Evolutionary conservation across 2,329 filamentous ascomycete species (phyloP).

Genomic region (Hirsutella thompsonii): DNA sequence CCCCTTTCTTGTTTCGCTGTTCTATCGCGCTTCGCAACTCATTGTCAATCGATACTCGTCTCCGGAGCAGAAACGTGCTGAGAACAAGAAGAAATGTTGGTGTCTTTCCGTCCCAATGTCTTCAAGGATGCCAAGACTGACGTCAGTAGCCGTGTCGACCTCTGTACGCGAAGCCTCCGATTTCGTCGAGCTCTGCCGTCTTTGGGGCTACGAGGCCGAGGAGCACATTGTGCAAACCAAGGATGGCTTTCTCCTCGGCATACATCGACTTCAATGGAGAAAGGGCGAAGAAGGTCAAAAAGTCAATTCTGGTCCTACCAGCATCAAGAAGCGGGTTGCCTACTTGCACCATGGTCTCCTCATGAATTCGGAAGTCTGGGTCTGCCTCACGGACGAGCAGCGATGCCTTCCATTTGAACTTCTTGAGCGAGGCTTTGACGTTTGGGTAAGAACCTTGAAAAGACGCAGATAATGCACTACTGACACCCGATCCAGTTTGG

Average conservation of each 20-base stretch:
- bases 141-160: conserved; percentile 46
- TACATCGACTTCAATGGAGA: conserved; percentile 76
- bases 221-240: conserved; percentile 92
- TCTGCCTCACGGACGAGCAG: conserved; percentile 77
- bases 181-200: conserved; percentile 83
- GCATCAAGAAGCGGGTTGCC: conserved; percentile 68
- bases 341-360: conserved; percentile 93
- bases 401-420: conserved; percentile 80
- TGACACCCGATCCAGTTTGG: conserved; percentile 50
- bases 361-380: conserved; percentile 99
- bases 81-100: conserved; percentile 53
- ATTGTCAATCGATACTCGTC: conserved; percentile 71
- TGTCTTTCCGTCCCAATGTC: not conserved
- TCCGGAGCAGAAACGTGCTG: conserved; percentile 53
- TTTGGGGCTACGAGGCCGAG: conserved; percentile 87
- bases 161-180: conserved; percentile 77
- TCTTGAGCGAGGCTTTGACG: conserved; percentile 85
- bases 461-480: too few species aligned
- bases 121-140: not conserved
- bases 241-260: conserved; percentile 83
- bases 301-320: conserved; percentile 60
- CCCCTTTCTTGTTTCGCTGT: conserved; percentile 66
- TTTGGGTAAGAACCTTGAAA: conserved; percentile 84
- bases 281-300: conserved; percentile 68
- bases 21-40: conserved; percentile 68